Evolutionary conservation across 2,329 filamentous ascomycete species (phyloP).

Genomic region (Trichoderma citrinoviride): DNA sequence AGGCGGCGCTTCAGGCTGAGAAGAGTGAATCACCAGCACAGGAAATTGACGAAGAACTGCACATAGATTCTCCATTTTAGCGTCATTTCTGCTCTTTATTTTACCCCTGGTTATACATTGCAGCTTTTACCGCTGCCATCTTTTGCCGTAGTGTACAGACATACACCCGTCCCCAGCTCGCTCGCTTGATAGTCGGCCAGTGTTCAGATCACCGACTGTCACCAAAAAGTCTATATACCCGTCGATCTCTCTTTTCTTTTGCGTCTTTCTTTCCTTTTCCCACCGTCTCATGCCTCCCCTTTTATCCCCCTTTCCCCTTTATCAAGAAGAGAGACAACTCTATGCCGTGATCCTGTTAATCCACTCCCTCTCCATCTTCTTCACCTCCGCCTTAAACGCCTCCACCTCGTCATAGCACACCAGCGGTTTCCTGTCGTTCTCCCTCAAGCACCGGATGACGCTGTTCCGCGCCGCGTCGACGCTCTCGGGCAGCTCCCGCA

Average conservation of each 20-base stretch:
- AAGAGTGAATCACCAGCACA: slow-evolving; percentile 12
- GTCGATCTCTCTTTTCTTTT: not conserved
- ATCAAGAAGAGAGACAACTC: not conserved
- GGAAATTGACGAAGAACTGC: slow-evolving; percentile 25
- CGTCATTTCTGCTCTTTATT: not conserved
- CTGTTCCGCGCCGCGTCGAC: slow-evolving; percentile 73
- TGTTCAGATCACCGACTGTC: not conserved
- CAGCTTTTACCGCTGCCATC: slow-evolving; percentile 32
- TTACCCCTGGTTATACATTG: slow-evolving; percentile 26
- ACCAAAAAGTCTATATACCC: slow-evolving; percentile 3
- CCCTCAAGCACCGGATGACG: slow-evolving; percentile 75
- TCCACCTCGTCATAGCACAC: slow-evolving; percentile 96
- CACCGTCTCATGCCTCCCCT: not conserved
- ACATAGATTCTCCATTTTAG: slow-evolving; percentile 10
- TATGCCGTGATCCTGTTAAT: slow-evolving; percentile 73
- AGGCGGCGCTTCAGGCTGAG: slow-evolving; percentile 41
- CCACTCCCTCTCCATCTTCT: slow-evolving; percentile 80
- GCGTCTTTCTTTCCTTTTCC: not conserved
- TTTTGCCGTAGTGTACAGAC: slow-evolving; percentile 36
- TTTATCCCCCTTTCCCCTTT: not conserved
- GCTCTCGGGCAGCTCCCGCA: slow-evolving; percentile 65
- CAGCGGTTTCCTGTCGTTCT: slow-evolving; percentile 81
- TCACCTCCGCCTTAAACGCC: slow-evolving; percentile 84
- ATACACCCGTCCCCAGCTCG: slow-evolving; percentile 22
- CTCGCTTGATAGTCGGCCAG: slow-evolving; percentile 18